Conservation (phyloP, 2,329 filamentous ascomycete genomes). For the Allantophomopsis cytisporea region DNA sequence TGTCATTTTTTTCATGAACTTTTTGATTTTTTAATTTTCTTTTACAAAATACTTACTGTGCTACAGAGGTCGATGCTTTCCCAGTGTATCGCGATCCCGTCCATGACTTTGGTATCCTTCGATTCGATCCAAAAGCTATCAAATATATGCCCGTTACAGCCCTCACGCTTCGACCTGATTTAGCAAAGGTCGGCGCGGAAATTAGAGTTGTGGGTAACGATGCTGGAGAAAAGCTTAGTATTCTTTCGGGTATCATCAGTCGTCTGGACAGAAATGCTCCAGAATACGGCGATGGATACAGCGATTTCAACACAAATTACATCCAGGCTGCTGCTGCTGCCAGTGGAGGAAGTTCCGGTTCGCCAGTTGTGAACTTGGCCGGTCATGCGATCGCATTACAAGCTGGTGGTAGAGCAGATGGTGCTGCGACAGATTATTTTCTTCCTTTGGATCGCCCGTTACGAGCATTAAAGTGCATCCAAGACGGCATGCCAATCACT, state of each 20-base stretch:
- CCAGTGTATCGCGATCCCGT: conserved; percentile 97
- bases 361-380: conserved; percentile 92
- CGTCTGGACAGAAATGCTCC: conserved; percentile 91
- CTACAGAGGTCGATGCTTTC: conserved; percentile 69
- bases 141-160: conserved; percentile 91
- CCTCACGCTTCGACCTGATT: conserved; percentile 69
- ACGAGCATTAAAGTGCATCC: conserved; percentile 76
- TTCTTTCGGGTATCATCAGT: conserved; percentile 93
- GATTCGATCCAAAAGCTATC: conserved; percentile 90
- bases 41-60: too few relatives aligned
- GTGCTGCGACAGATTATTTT: conserved; percentile 96
- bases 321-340: conserved; percentile 96
- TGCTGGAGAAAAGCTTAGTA: conserved; percentile 95
- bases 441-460: conserved; percentile 82
- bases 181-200: conserved; percentile 81
- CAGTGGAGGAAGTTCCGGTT: conserved; percentile 94
- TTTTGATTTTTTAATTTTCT: too few relatives aligned
- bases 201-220: conserved; percentile 98
- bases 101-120: conserved; percentile 93
- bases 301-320: conserved; percentile 93
- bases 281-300: conserved; percentile 95
- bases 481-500: conserved; percentile 59
- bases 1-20: too few relatives aligned
- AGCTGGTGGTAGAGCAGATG: conserved; percentile 85
- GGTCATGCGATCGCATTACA: conserved; percentile 86